Evolutionary conservation across 2,329 filamentous ascomycete genomes (phyloP), one percentile per base, ranked within the genome.

Genomic region (Curvularia sp.): DNA sequence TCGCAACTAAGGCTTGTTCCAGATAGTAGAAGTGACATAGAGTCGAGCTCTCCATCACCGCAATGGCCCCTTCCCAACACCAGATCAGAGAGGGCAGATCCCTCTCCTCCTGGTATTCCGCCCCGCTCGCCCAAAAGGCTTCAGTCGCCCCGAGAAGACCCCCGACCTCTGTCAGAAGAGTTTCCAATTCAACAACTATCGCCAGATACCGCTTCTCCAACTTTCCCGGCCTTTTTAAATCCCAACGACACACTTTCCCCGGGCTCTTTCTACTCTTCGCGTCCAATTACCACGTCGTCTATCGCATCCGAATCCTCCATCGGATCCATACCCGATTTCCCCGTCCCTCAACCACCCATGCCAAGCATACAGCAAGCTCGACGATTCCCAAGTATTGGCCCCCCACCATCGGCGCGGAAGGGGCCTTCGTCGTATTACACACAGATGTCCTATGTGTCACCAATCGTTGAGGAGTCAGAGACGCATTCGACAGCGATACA

Each of bases 401-500:
- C 81, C 21, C 81, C 81, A n/a, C 81, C 81, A 1, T 81, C 80
- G 1, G 75, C 80, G 6, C 73, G 81, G 27, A 71, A 79, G 73
- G 81, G 80, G 5, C 81, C 81, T 8, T 77, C 78, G 5, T 80
- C 79, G 0, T 82, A 82, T 64, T 83, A 83, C 58, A 79, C 80
- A 1, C 79, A 81, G 58, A 71, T 77, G 52, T 80, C 78, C 0
- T 79, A 79, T 25, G 81, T 83, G 25, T 79, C 80, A 30, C 81
- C 81, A 2, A 83, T 83, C 49, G 77, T 72, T 3, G 81, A 83
- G 68, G 81, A 83, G 61, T 75, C 78, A 5, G 80, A 82, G 53
- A 76, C 75, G 32, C 72, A 82, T 50, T 78, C 79, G 3, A 75
- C 81, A 49, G 78, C 73, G n/a, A 71, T 77, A 30, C 71, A 71